Conservation (phyloP, 2,329 filamentous ascomycete species). For the Fusarium hostae region DNA sequence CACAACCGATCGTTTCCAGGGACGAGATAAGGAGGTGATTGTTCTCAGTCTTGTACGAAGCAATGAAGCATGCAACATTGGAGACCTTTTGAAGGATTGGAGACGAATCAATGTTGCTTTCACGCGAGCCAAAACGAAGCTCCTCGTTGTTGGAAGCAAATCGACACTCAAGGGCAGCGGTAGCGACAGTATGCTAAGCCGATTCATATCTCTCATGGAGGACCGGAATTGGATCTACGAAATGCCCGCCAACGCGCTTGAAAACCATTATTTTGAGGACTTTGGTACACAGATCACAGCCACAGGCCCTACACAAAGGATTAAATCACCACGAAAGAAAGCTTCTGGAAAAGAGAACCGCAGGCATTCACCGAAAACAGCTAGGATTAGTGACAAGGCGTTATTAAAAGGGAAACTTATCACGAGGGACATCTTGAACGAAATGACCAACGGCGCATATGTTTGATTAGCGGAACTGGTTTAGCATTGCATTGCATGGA, state of each 20-base stretch:
- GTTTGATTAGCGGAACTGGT: constrained; percentile 36
- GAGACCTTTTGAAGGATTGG: constrained; percentile 92
- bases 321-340: constrained; percentile 47
- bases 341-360: constrained; percentile 57
- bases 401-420: constrained; percentile 75
- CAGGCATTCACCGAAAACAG: constrained; percentile 62
- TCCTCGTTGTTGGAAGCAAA: constrained; percentile 87
- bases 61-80: constrained; percentile 85
- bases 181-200: constrained; percentile 79
- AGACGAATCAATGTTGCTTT: constrained; percentile 95
- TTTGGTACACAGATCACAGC: constrained; percentile 60
- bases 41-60: constrained; percentile 88
- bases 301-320: constrained; percentile 43
- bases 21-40: constrained; percentile 92
- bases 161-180: constrained; percentile 79
- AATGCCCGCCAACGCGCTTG: constrained; percentile 70
- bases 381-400: constrained; percentile 68
- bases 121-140: constrained; percentile 90
- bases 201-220: constrained; percentile 82
- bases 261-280: constrained; percentile 75
- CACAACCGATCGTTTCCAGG: constrained; percentile 96
- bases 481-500: constrained; percentile 25
- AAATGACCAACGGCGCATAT: constrained; percentile 63
- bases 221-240: constrained; percentile 82
- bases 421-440: constrained; percentile 82